phyloP scores from a whole-genome alignment of 495 filamentous ascomycete genomes.

The Viridothelium virens region DNA sequence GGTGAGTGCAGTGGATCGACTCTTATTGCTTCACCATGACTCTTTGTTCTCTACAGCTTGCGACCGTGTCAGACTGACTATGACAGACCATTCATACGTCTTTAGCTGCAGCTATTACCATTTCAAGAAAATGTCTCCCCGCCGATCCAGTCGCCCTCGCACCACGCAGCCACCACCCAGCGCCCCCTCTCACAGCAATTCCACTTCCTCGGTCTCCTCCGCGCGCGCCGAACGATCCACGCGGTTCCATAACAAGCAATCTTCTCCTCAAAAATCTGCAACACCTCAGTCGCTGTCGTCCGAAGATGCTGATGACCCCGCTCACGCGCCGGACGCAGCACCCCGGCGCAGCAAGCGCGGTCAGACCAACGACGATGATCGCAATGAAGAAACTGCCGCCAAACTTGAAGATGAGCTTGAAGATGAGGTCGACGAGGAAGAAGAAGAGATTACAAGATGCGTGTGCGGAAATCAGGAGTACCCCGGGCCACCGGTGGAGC shows the following conservation, averaged over 20 bases:
- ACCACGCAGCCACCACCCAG: slow-evolving; percentile 63
- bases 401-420: slow-evolving; percentile 48
- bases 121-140: slow-evolving; percentile 49
- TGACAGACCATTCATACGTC: background rate
- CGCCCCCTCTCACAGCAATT: slow-evolving; percentile 59
- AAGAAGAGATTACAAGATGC: slow-evolving; percentile 90
- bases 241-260: slow-evolving; percentile 60
- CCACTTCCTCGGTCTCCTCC: slow-evolving; percentile 67
- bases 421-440: slow-evolving; percentile 54
- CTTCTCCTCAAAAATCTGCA: slow-evolving; percentile 64
- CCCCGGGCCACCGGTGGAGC: slow-evolving; percentile 73
- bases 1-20: background rate
- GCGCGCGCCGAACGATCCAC: slow-evolving; percentile 54
- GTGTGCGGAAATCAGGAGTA: slow-evolving; percentile 93
- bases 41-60: background rate
- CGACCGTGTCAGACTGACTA: background rate
- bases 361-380: slow-evolving; percentile 54
- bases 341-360: slow-evolving; percentile 65
- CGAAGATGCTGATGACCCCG: slow-evolving; percentile 68
- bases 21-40: background rate
- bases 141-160: slow-evolving; percentile 88
- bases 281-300: slow-evolving; percentile 66
- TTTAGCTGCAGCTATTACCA: background rate
- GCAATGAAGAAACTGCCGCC: no score
- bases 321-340: slow-evolving; percentile 44